Base-by-base conservation (phyloP, 495 filamentous ascomycete genomes). In the Hyphodiscus hymeniophilus region DNA sequence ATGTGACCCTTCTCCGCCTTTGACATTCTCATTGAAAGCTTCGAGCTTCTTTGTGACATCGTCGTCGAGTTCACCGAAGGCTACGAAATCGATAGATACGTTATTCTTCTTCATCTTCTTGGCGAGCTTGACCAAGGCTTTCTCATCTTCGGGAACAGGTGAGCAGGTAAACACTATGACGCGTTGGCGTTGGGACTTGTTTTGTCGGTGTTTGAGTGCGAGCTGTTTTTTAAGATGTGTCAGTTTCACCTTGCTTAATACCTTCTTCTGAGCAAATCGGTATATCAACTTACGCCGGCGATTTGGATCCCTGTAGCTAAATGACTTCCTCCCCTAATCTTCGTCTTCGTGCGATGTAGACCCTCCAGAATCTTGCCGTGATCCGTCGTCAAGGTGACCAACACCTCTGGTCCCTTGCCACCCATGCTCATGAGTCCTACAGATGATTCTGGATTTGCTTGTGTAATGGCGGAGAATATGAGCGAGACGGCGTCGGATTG, bases 371-470 rank as follows among this genome's bases (percentile, higher is more conserved):
- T 88, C 67, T 94, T 90, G 60, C 92, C 94, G 57, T 91, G 85
- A 62, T 97, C 91, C 38, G 87, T 85, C 40, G 92, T 97, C 64
- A 97, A 75, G 17, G 94, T 99, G 21, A 92, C 91, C 32, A 97
- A 76, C 47, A 97, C 89, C 69, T 99, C 94, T 34, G 92, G 92
- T 11, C 89, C 89, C 60, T 90, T 91, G 57, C 92, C 92, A 48
- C 87, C 92, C 90, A 97, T 96, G 66, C 87, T 95, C 89, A 99
- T 95, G 41, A 99, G 74, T 50, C 92, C 92, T 45, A 97, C 94
- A 18, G 89, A 91, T 11, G 89, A 95, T 69, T 99, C 92, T 18
- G 92, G 85, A 66, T 99, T 94, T 64, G 79, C 85, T 68, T 88
- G 81, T 54, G 90, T 94, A 68, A 97, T 94, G 59, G 84, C 84